phyloP scores from a whole-genome alignment of 2,329 filamentous ascomycete genomes.

The Torrubiella hemipterigena region DNA sequence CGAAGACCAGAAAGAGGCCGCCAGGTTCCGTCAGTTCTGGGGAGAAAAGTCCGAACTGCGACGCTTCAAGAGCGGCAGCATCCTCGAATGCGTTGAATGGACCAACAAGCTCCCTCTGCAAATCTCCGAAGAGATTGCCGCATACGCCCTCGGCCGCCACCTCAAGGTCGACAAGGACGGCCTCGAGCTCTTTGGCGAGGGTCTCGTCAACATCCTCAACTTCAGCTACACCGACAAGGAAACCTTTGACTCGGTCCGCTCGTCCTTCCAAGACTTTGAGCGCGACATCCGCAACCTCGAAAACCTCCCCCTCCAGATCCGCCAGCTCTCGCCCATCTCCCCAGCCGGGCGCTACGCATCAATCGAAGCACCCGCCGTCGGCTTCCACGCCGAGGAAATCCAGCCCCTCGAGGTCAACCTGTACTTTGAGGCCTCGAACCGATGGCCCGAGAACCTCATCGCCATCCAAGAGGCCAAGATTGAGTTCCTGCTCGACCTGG shows the following conservation, averaged over 20 bases:
- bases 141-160: slow-evolving; percentile 59
- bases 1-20: slow-evolving; percentile 73
- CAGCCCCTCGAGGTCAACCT: slow-evolving; percentile 66
- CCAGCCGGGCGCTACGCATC: slow-evolving; percentile 65
- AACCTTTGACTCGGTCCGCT: slow-evolving; percentile 56
- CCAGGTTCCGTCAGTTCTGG: slow-evolving; percentile 83
- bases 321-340: slow-evolving; percentile 64
- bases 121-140: slow-evolving; percentile 69
- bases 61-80: slow-evolving; percentile 90
- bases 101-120: slow-evolving; percentile 47
- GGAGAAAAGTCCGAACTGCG: slow-evolving; percentile 85
- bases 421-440: slow-evolving; percentile 84
- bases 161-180: slow-evolving; percentile 47
- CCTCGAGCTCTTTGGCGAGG: slow-evolving; percentile 36
- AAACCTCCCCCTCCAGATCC: slow-evolving; percentile 75
- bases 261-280: slow-evolving; percentile 63
- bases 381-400: slow-evolving; percentile 29
- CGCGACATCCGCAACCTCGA: slow-evolving; percentile 65
- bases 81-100: slow-evolving; percentile 89
- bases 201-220: slow-evolving; percentile 35
- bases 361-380: slow-evolving; percentile 27
- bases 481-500: slow-evolving; percentile 72
- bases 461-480: slow-evolving; percentile 92
- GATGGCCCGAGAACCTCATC: slow-evolving; percentile 84
- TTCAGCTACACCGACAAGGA: slow-evolving; percentile 35